These are phyloP conservation scores for Magnolia officinalis DNA, from an alignment of 164 flowering plant genomes.

Conservation along the genomic window DNA sequence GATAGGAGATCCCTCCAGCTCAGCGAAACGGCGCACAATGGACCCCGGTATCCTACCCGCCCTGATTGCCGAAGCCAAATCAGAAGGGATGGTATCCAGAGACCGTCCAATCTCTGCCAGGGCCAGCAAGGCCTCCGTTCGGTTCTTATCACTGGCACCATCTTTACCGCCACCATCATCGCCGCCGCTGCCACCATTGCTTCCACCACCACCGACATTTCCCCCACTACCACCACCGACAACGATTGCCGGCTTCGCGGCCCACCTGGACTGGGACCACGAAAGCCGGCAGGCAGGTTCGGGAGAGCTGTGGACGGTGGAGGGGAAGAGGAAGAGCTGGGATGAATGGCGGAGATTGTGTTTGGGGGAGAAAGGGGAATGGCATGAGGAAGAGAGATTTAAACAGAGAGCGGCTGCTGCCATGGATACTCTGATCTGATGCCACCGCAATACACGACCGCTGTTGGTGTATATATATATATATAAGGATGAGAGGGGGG, in stretches of 20 bases:
- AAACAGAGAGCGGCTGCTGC: not conserved
- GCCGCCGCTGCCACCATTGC: conserved; percentile 21
- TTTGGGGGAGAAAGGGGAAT: not conserved
- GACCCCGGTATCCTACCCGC: conserved; percentile 56
- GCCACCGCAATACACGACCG: too few relatives aligned
- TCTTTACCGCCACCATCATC: conserved; percentile 31
- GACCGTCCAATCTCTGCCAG: conserved; percentile 51
- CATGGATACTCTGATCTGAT: not conserved
- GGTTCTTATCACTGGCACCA: conserved; percentile 44
- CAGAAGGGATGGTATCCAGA: conserved; percentile 59
- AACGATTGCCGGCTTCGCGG: not conserved
- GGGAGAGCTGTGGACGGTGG: not conserved
- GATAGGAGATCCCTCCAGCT: conserved; percentile 45
- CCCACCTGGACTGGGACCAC: not conserved
- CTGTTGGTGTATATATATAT: too few relatives aligned
- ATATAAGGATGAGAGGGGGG: too few relatives aligned
- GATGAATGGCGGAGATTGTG: not conserved
- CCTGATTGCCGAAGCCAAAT: conserved; percentile 65
- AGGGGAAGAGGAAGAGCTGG: not conserved
- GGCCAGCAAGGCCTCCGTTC: conserved; percentile 46
- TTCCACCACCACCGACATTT: not conserved
- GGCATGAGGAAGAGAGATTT: not conserved
- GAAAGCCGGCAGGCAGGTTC: not conserved
- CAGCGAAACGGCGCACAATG: conserved; percentile 46
- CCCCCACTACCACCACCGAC: not conserved